phyloP scores from a whole-genome alignment of 148 eudicot genomes.

The Camellia granthamiana region DNA sequence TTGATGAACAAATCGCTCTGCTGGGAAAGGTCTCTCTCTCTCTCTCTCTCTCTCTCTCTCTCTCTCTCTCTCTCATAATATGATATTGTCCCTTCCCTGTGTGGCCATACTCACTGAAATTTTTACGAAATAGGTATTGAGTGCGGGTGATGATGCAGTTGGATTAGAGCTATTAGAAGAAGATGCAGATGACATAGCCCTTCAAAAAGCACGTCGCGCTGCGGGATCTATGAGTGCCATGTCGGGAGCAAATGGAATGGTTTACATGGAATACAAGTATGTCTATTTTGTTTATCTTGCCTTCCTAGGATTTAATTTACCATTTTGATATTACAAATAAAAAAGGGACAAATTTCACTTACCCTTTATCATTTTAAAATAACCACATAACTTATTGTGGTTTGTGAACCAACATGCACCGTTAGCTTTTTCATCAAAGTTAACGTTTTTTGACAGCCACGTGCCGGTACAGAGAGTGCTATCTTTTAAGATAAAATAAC shows the following conservation, averaged over 20 bases:
- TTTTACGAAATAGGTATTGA: conserved; percentile 50
- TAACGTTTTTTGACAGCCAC: no score
- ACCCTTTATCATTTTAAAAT: no score
- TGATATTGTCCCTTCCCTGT: neutral
- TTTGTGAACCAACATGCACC: no score
- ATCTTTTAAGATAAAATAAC: no score
- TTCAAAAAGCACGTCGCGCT: conserved; percentile 51
- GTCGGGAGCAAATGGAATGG: conserved; percentile 92
- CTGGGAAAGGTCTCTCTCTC: conserved; percentile 55
- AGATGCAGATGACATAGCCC: conserved; percentile 83
- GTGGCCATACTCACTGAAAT: neutral
- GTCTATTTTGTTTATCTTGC: neutral
- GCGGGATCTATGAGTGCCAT: conserved; percentile 90
- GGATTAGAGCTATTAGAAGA: conserved; percentile 91
- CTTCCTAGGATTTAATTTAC: no score
- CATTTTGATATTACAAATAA: no score
- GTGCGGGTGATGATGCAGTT: conserved; percentile 78
- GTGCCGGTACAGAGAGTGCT: no score
- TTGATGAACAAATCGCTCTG: conserved; percentile 67
- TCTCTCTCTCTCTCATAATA: conserved; percentile 13
- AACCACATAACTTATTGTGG: no score
- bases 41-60: neutral
- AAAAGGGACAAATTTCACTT: no score
- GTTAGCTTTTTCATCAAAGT: no score
- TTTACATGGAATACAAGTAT: conserved; percentile 91